phyloP scores from a whole-genome alignment of 1,284 basidiomycete species.

The Tremellales sp. region DNA sequence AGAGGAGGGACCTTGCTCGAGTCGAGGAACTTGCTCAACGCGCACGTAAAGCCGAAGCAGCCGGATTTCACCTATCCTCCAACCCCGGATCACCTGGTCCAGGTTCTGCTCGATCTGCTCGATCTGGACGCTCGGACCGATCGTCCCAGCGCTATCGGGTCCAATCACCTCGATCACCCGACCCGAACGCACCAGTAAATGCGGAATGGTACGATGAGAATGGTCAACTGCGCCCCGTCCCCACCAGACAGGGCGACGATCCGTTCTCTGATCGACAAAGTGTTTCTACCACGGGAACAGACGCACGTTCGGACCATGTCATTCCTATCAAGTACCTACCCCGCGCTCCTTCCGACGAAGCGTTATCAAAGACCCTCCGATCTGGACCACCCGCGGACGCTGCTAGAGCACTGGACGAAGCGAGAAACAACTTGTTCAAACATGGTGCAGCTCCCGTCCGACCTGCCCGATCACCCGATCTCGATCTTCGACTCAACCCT shows the following conservation, averaged over 20 bases:
- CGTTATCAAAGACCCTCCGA: conserved; percentile 7
- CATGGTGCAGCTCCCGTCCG: conserved; percentile 30
- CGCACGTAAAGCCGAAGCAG: conserved; percentile 44
- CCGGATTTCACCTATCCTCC: conserved; percentile 41
- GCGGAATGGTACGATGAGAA: conserved; percentile 38
- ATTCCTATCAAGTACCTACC: conserved; percentile 50
- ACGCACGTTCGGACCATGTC: conserved; percentile 36
- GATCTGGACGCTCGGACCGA: conserved; percentile 4
- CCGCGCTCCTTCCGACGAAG: conserved; percentile 23
- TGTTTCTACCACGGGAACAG: conserved; percentile 31
- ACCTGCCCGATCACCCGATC: conserved; percentile 46
- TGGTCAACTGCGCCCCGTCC: conserved; percentile 32
- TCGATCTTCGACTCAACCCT: conserved; percentile 43
- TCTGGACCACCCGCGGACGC: conserved; percentile 13
- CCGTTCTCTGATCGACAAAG: conserved; percentile 44
- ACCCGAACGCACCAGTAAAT: conserved; percentile 28
- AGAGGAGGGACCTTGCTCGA: conserved; percentile 43
- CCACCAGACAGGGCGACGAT: conserved; percentile 30
- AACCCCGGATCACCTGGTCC: conserved; percentile 28
- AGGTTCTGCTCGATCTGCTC: conserved; percentile 22
- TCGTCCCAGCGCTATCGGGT: background rate
- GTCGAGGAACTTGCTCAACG: conserved; percentile 43
- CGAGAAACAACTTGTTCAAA: conserved; percentile 40
- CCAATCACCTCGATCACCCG: conserved; percentile 15
- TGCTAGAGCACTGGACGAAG: conserved; percentile 38